phyloP scores from a whole-genome alignment of 306 rosid genomes.

The Elaeagnus macrophylla region DNA sequence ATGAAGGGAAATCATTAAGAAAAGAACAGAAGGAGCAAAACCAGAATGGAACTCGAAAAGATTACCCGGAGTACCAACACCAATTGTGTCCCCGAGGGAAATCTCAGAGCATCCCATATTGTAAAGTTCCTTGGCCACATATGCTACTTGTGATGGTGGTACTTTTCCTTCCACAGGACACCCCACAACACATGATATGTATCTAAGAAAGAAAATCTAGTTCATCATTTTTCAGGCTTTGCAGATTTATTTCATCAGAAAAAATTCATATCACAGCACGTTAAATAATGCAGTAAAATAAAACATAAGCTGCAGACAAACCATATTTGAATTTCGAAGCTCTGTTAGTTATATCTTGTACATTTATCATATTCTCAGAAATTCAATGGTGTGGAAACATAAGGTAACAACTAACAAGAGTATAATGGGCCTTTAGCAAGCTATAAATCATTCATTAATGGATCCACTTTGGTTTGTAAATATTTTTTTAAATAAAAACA shows the following conservation, averaged over 20 bases:
- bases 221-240: not conserved
- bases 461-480: too few relatives aligned
- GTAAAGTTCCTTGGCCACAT: slow-evolving; percentile 68
- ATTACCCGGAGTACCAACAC: slow-evolving; percentile 95
- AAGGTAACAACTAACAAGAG: too few relatives aligned
- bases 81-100: slow-evolving; percentile 93
- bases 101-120: slow-evolving; percentile 85
- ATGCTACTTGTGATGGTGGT: slow-evolving; percentile 70
- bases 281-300: too few relatives aligned
- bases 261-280: not conserved
- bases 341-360: too few relatives aligned
- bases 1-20: slow-evolving; percentile 7
- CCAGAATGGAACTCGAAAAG: slow-evolving; percentile 9
- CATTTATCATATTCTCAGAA: too few relatives aligned
- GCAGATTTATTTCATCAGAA: not conserved
- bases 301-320: too few relatives aligned
- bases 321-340: too few relatives aligned
- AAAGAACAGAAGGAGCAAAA: not conserved
- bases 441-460: too few relatives aligned
- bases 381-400: too few relatives aligned
- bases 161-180: slow-evolving; percentile 82
- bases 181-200: slow-evolving; percentile 88
- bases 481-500: too few relatives aligned
- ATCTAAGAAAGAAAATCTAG: slow-evolving; percentile 32
- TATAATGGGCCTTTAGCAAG: too few relatives aligned